Base-by-base conservation (phyloP, 2,329 filamentous ascomycete species). In the Colletotrichum gloeosporioides region DNA sequence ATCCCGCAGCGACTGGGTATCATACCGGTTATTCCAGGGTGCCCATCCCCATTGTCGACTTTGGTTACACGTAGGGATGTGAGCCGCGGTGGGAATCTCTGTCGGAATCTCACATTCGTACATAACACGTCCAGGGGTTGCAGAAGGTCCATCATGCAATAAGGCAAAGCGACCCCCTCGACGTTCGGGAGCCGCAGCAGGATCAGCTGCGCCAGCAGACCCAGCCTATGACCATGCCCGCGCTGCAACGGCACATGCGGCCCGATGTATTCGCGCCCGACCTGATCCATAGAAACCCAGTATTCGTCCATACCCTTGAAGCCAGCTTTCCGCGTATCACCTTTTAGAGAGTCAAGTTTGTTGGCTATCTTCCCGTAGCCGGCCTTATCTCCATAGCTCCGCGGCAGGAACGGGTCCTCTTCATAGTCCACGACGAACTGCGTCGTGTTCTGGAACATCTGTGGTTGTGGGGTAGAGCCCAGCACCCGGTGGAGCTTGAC, bases 81-180 rank as follows among this genome's bases (percentile, higher is more conserved):
- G n/a, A 53, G 44, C 0, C 44, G 44, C 0, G 44, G 44, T 0
- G 44, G 44, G 6, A 53, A 8, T 22, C 1, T 53, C n/a, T 53
- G n/a, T 0, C 44, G 44, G 4, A 22, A 0, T 53, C 8, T 53
- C 6, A 8, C 9, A 22, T n/a, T 49, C 3, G 2, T 12, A 7
- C 39, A 49, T 6, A 18, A n/a, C 18, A 22, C 1, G 44, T 53
- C 44, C n/a, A 53, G n/a, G 3, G 44, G 44, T 22, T 53, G n/a
- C 1, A 53, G 44, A 22, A 53, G 44, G 10, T 53, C 44, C 44
- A 53, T 53, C 44, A 53, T 53, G 2, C 44, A 53, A 3, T 53
- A 22, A 1, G 44, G 44, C 44, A 53, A 8, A 49, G 0, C 0
- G 0, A 22, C 44, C 2, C 6, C 3, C 44, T 53, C 44, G 3